Evolutionary conservation across 352 stramenopile genomes (phyloP).

Genomic region (Globisporangium uncinulatum): DNA sequence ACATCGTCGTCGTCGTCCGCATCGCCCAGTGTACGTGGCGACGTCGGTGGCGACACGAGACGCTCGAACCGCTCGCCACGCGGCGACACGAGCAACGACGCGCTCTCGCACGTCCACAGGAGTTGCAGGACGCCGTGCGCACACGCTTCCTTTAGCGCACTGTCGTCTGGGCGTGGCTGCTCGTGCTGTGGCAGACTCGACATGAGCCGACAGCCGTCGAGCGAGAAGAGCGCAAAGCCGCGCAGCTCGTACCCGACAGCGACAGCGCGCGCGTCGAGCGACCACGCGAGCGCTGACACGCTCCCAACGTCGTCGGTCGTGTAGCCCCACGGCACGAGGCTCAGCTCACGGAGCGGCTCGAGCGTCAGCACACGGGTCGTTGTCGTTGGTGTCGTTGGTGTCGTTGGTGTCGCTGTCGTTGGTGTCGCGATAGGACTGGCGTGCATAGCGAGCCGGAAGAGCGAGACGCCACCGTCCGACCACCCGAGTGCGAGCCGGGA

Average conservation of each 20-base stretch:
- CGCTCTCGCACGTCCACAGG: constrained; percentile 58
- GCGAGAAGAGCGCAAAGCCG: constrained; percentile 75
- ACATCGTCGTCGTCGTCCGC: constrained; percentile 9
- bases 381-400: neutral
- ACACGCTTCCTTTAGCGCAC: constrained; percentile 47
- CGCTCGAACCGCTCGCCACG: constrained; percentile 40
- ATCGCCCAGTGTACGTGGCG: constrained; percentile 8
- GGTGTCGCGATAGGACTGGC: neutral
- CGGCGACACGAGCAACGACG: constrained; percentile 51
- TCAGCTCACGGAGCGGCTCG: constrained; percentile 55
- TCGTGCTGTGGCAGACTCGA: constrained; percentile 78
- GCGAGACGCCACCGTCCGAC: constrained; percentile 62
- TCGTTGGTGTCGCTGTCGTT: neutral
- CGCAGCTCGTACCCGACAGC: constrained; percentile 66
- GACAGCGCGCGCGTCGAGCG: constrained; percentile 47
- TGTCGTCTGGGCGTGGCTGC: constrained; percentile 30
- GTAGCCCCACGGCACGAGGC: constrained; percentile 64
- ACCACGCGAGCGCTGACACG: constrained; percentile 67
- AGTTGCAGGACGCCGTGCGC: constrained; percentile 49
- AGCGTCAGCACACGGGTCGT: constrained; percentile 25
- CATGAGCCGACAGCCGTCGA: constrained; percentile 76
- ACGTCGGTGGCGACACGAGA: constrained; percentile 18
- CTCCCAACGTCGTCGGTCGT: constrained; percentile 37
- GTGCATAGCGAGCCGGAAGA: constrained; percentile 50
- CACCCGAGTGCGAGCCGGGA: constrained; percentile 59